Percentiles rank a stretch among this genome's conserved stretches.
Conservation (phyloP, 2,329 filamentous ascomycete species). For the Amylocarpus encephaloides region DNA sequence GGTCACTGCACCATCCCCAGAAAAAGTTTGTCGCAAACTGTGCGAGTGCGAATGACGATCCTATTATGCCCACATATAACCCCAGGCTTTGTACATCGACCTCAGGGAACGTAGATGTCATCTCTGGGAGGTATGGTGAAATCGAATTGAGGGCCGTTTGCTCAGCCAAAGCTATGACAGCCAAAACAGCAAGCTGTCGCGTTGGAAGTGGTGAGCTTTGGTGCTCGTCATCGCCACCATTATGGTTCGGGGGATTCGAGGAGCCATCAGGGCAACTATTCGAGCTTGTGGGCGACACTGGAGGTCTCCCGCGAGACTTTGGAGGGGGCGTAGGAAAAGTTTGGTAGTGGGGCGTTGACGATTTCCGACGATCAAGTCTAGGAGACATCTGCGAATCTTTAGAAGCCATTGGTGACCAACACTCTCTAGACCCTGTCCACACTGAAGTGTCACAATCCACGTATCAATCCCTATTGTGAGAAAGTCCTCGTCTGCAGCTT, state of each 20-base stretch:
- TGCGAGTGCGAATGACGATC: slow-evolving; percentile 84
- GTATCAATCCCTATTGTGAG: not conserved
- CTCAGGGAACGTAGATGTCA: slow-evolving; percentile 81
- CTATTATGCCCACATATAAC: slow-evolving; percentile 83
- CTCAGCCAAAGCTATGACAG: slow-evolving; percentile 83
- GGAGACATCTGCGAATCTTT: slow-evolving; percentile 2
- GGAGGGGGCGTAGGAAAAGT: slow-evolving; percentile 75
- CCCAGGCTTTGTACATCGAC: slow-evolving; percentile 65
- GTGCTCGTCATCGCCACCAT: slow-evolving; percentile 30
- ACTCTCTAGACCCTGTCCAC: not conserved
- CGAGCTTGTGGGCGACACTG: slow-evolving; percentile 31
- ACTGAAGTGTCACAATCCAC: not conserved
- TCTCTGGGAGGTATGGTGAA: slow-evolving; percentile 86
- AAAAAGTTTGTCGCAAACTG: slow-evolving; percentile 90
- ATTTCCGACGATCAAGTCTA: slow-evolving; percentile 28
- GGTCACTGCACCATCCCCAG: slow-evolving; percentile 80
- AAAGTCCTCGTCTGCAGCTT: too few species aligned
- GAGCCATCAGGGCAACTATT: slow-evolving; percentile 18
- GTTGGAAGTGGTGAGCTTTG: slow-evolving; percentile 65
- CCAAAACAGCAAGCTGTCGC: slow-evolving; percentile 76
- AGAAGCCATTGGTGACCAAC: not conserved
- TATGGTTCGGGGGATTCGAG: slow-evolving; percentile 28
- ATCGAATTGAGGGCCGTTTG: slow-evolving; percentile 98
- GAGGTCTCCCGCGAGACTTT: slow-evolving; percentile 48
- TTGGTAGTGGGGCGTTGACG: slow-evolving; percentile 60